Evolutionary conservation across 352 stramenopile species (phyloP).

Genomic region (Globisporangium sylvaticum): DNA sequence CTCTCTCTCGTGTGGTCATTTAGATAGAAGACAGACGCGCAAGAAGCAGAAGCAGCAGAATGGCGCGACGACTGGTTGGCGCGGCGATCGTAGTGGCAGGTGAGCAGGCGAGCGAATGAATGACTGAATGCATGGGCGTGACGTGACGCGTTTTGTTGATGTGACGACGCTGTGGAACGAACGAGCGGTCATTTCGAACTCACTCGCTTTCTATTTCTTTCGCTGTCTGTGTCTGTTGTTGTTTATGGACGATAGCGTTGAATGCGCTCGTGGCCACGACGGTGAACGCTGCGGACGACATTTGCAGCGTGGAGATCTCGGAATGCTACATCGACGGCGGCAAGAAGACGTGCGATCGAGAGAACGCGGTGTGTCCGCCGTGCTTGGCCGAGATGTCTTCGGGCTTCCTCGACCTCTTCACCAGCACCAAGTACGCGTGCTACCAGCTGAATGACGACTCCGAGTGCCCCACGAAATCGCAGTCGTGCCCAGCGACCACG

Average conservation of each 20-base stretch:
- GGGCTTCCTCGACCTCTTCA: slow-evolving; percentile 18
- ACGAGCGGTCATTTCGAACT: not conserved
- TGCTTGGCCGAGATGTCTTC: slow-evolving; percentile 32
- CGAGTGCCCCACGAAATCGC: slow-evolving; percentile 36
- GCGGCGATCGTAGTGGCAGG: slow-evolving; percentile 7
- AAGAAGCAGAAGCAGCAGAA: slow-evolving; percentile 1
- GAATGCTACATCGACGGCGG: slow-evolving; percentile 44
- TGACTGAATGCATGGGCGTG: not conserved
- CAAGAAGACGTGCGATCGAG: slow-evolving; percentile 44
- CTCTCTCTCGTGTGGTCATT: not conserved
- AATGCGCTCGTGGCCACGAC: not conserved
- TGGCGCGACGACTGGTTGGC: slow-evolving; percentile 8
- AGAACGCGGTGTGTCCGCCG: slow-evolving; percentile 36
- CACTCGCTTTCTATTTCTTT: not conserved
- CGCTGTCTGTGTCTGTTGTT: not conserved
- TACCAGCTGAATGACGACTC: slow-evolving; percentile 30
- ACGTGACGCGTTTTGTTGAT: not conserved
- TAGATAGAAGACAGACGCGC: slow-evolving; percentile 1
- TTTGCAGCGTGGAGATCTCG: slow-evolving; percentile 29
- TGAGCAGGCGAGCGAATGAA: not conserved
- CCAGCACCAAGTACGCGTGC: slow-evolving; percentile 43
- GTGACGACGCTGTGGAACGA: not conserved
- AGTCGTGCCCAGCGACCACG: slow-evolving; percentile 21
- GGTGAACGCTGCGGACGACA: slow-evolving; percentile 6
- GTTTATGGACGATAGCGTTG: slow-evolving; percentile 5